phyloP scores from a whole-genome alignment of 2,329 filamentous ascomycete species.

The Venturia pyrina region DNA sequence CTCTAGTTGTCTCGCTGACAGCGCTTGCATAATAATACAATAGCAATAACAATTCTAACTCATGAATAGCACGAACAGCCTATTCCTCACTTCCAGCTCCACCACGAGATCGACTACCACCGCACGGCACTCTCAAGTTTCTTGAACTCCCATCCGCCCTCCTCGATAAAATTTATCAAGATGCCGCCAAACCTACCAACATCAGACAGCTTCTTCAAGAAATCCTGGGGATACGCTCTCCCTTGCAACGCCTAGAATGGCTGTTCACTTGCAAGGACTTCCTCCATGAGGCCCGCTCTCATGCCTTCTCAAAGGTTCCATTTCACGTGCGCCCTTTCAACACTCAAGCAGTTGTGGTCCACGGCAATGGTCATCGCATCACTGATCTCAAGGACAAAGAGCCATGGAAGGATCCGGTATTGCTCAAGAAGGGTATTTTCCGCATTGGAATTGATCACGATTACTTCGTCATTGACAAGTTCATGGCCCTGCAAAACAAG shows the following conservation, averaged over 20 bases:
- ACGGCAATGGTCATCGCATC: background rate
- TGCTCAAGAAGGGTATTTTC: background rate
- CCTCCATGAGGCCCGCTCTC: background rate
- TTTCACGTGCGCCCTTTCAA: background rate
- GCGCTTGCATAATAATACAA: background rate
- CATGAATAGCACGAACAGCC: background rate
- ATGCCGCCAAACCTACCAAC: background rate
- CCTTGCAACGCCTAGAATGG: background rate
- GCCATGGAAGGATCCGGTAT: background rate
- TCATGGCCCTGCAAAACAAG: background rate
- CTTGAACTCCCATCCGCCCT: background rate
- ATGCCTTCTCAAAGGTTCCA: background rate
- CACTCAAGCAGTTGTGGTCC: background rate
- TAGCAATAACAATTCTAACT: background rate
- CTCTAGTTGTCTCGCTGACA: background rate
- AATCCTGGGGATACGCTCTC: background rate
- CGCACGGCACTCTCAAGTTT: background rate
- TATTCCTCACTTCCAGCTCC: background rate
- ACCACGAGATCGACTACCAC: background rate
- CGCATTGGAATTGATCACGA: background rate
- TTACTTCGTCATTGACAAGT: background rate
- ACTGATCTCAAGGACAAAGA: background rate
- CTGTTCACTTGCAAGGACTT: background rate
- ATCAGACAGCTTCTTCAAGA: background rate
- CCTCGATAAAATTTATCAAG: background rate